These are phyloP conservation scores for Cymodocea nodosa DNA, from an alignment of 116 monocot species.

Conservation along the genomic window DNA sequence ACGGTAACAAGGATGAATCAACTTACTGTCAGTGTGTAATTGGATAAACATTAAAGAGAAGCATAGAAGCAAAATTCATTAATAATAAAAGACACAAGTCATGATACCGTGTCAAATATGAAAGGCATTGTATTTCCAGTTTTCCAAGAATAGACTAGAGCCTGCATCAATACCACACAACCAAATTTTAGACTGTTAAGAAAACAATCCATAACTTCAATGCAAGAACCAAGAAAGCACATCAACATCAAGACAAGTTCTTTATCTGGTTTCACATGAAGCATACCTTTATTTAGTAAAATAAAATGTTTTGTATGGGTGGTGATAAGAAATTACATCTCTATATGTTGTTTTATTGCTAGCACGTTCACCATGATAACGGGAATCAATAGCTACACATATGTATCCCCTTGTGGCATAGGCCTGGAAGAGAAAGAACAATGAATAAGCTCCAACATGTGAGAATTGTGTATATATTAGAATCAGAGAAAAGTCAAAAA, in stretches of 20 bases:
- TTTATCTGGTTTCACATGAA: too few relatives aligned
- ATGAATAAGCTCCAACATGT: not conserved
- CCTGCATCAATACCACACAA: slow-evolving; percentile 31
- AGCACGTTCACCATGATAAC: slow-evolving; percentile 97
- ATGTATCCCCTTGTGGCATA: slow-evolving; percentile 95
- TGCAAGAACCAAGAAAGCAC: not conserved
- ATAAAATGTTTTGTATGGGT: too few relatives aligned
- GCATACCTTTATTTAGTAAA: too few relatives aligned
- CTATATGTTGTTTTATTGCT: slow-evolving; percentile 45
- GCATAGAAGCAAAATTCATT: too few relatives aligned
- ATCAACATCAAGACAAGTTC: too few relatives aligned
- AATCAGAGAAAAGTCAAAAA: not conserved
- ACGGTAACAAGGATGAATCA: too few relatives aligned
- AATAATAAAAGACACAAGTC: not conserved
- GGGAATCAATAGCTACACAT: slow-evolving; percentile 84
- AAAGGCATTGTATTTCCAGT: slow-evolving; percentile 92
- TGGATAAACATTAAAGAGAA: too few relatives aligned
- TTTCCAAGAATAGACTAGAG: slow-evolving; percentile 83
- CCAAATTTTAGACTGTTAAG: not conserved
- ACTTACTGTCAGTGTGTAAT: too few relatives aligned
- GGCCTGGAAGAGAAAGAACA: slow-evolving; percentile 39
- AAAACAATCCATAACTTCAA: not conserved
- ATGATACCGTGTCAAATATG: slow-evolving; percentile 77
- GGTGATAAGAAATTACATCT: slow-evolving; percentile 36
- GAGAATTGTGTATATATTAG: not conserved